Percentiles rank a stretch among this genome's conserved stretches.
These are phyloP conservation scores for Pleomassaria siparia DNA, from an alignment of 2,329 filamentous ascomycete genomes.

Conservation along the genomic window DNA sequence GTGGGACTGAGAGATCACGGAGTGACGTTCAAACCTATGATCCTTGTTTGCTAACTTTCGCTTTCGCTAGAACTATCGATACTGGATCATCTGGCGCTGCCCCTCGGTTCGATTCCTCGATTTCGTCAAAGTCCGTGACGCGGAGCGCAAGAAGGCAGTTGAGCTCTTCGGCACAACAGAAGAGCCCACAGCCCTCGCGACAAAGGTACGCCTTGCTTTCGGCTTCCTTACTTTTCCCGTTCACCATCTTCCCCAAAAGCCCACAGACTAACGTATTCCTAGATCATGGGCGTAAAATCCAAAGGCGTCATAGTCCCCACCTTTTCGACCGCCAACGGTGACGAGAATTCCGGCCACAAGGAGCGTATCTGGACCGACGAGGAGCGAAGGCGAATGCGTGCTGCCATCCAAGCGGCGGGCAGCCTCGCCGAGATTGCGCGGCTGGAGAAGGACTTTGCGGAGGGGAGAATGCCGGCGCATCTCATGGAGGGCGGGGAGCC, in stretches of 20 bases:
- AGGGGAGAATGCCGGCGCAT: constrained; percentile 72
- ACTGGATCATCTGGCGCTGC: constrained; percentile 86
- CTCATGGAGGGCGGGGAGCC: constrained; percentile 29
- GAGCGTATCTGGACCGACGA: constrained; percentile 79
- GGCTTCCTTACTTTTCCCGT: background rate
- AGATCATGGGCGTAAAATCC: constrained; percentile 85
- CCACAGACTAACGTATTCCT: constrained; percentile 1
- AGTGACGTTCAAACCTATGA: too few relatives aligned
- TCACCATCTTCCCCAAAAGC: background rate
- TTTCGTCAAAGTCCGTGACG: constrained; percentile 86
- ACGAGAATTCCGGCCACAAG: constrained; percentile 36
- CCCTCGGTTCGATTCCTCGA: constrained; percentile 87
- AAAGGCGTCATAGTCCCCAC: constrained; percentile 66
- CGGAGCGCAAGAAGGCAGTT: constrained; percentile 72
- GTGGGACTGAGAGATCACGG: too few relatives aligned
- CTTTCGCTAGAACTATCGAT: constrained; percentile 92
- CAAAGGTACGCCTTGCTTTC: constrained; percentile 61
- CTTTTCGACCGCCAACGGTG: constrained; percentile 39
- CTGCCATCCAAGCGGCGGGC: constrained; percentile 84
- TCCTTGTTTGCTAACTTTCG: too few relatives aligned
- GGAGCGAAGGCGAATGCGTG: constrained; percentile 82
- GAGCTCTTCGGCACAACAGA: constrained; percentile 81
- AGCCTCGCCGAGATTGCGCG: constrained; percentile 87
- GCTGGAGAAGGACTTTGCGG: constrained; percentile 88
- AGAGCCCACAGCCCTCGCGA: constrained; percentile 78